Evolutionary conservation across 2,329 filamentous ascomycete genomes (phyloP).

Genomic region (Colletotrichum cereale): DNA sequence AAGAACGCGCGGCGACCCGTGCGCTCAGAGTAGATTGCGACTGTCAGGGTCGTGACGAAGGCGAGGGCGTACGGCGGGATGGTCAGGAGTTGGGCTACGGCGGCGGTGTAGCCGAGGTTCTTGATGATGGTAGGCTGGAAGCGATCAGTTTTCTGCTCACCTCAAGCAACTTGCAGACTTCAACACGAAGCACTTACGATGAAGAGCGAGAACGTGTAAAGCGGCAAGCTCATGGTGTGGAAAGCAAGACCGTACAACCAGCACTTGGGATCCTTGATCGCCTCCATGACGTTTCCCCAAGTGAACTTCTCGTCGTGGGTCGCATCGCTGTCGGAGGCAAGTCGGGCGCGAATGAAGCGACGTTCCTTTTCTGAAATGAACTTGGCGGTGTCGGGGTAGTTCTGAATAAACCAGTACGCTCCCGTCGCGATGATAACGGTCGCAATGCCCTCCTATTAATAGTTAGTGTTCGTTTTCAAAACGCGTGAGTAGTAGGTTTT

Average conservation of each 20-base stretch:
- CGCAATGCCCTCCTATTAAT: constrained; percentile 64
- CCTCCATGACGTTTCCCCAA: constrained; percentile 74
- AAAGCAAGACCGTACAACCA: constrained; percentile 80
- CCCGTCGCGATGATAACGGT: constrained; percentile 64
- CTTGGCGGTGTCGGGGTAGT: constrained; percentile 71
- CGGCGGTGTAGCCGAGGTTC: constrained; percentile 65
- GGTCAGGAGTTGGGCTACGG: constrained; percentile 68
- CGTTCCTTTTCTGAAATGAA: constrained; percentile 69
- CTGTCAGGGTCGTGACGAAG: constrained; percentile 68
- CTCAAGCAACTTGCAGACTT: accelerated
- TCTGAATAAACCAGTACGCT: constrained; percentile 73
- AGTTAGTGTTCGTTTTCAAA: constrained; percentile 52
- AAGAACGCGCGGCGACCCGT: constrained; percentile 70
- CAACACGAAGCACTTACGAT: constrained; percentile 51
- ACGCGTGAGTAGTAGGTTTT: background rate
- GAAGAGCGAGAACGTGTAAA: constrained; percentile 69
- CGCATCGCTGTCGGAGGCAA: constrained; percentile 77
- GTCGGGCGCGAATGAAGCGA: constrained; percentile 69
- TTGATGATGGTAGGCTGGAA: constrained; percentile 64
- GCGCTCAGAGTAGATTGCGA: constrained; percentile 72
- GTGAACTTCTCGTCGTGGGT: constrained; percentile 76
- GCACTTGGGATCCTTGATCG: constrained; percentile 76
- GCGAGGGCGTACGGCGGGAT: constrained; percentile 75
- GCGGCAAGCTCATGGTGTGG: constrained; percentile 77
- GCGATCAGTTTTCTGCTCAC: background rate